Evolutionary conservation across 2,329 filamentous ascomycete species (phyloP), one percentile per base, ranked within the genome.

Genomic region (Domatiomyces catenatus): DNA sequence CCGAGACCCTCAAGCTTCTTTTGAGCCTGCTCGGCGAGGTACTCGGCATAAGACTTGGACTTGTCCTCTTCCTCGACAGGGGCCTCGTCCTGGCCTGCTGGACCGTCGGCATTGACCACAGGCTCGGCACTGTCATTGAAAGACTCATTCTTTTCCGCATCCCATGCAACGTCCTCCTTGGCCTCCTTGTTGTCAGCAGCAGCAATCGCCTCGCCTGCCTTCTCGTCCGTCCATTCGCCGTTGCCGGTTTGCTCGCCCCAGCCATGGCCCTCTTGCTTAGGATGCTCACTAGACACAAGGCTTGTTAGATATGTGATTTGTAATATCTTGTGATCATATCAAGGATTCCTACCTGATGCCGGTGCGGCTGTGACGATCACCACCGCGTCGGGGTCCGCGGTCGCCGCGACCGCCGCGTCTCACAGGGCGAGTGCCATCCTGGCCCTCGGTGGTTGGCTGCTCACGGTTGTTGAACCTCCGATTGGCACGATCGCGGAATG

Each of bases 221-320:
- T 80, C 77, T 96, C 92, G 63, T 96, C 92, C 65, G 84, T 84
- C 72, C 84, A 81, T 73, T 93, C 87, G 65, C 84, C 84, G 56
- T 82, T 74, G 63, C 88, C 92, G 65, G 86, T 84, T 61, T 77
- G 76, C 64, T 79, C 82, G 62, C 90, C 92, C 88, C 90, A 96
- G 62, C 86, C 84, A 69, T 90, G 85, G 65, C 81, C 84, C 66
- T 84, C 57, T 62, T 71, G 68, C 66, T 71, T 72, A 54, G 62
- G 63, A 56, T 69, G 67, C 55, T 67, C 65, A 55, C 69, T 71
- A 50, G 48, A 19, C 8, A 46, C 39, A n/a, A 26, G 10, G 1
- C 5, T 15, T 15, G 32, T 39, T 39, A 39, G 32, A 39, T 26
- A n/a, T 19, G 12, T 42, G 28, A 20, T 15, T 44, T 5, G 28